Evolutionary conservation across 2,329 filamentous ascomycete species (phyloP), one percentile per base, ranked within the genome.

Genomic region (Cadophora gregata): DNA sequence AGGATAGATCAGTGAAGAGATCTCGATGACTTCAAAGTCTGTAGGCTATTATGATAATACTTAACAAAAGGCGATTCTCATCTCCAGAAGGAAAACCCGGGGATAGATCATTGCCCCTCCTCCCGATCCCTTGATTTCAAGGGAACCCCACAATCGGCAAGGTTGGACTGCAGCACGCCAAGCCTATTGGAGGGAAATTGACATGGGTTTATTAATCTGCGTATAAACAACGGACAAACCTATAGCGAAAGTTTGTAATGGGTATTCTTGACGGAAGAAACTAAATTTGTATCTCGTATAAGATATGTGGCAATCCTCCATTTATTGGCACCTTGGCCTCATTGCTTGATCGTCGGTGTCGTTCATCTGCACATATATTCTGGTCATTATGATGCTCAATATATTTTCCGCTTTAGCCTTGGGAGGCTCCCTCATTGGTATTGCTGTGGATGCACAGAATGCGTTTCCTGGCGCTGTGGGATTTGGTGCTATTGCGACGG

Each of bases 381-480:
- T n/a, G 45, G 1, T 45, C 45, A 19, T 24, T 24, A 33, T 45
- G 29, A 14, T 33, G 14, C 48, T 36, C 14, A 62, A 36, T 27
- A 29, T 21, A 31, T 10, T 21, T 14, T 51, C 27, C 4, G 6
- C 21, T 47, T 21, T 47, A 4, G n/a, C 42, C 21, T 21, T 47
- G 7, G 19, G 42, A n/a, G 4, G 9, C 19, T 62, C 4, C 21
- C 9, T 24, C 10, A 25, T 27, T 24, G 29, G 38, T 33, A 16
- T 16, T n/a, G 45, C 16, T 14, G 31, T 36, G 6, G n/a, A 10
- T 45, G 47, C 29, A 9, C 60, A 53, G 29, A 51, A 63, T 53
- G 81, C 82, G 42, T 84, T 84, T 67, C 78, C 81, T 1, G 81
- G 82, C 27, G 82, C 81, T 4, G 79, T 82, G 69, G 81, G 81